A percentile compares a stretch with the other conserved stretches of the same genome.
Conservation (phyloP, 805 yeast species). For the Suhomyces xylopsoci region DNA sequence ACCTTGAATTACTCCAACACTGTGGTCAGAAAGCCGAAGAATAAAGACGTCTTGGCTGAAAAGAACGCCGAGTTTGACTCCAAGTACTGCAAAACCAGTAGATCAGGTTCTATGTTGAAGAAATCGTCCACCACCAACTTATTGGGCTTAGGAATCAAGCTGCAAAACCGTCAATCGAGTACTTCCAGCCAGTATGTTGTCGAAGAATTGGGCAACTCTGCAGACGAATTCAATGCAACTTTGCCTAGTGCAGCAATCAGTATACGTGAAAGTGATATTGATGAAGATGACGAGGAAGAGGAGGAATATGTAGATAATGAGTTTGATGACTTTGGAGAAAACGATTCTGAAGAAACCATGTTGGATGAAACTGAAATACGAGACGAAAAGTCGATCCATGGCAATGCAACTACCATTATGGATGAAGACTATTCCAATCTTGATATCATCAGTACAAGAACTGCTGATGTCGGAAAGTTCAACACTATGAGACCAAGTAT, state of each 20-base stretch:
- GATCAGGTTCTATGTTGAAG: conserved; percentile 14
- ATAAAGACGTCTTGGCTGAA: background rate
- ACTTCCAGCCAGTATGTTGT: conserved; percentile 15
- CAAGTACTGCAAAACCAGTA: background rate
- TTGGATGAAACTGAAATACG: conserved; percentile 15
- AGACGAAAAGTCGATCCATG: conserved; percentile 9
- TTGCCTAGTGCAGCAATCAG: conserved; percentile 4
- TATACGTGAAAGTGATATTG: conserved; percentile 10
- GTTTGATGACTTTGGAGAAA: conserved; percentile 9
- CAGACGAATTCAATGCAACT: conserved; percentile 12
- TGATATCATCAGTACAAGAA: conserved; percentile 26
- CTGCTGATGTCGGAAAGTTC: conserved; percentile 27
- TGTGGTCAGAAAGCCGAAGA: conserved; percentile 16
- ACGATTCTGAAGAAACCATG: conserved; percentile 19
- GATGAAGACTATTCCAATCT: conserved; percentile 24
- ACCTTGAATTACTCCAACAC: conserved; percentile 15
- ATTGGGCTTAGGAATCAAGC: conserved; percentile 26
- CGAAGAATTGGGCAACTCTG: conserved; percentile 15
- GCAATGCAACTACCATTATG: conserved; percentile 4
- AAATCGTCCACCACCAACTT: conserved; percentile 21
- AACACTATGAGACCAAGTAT: conserved; percentile 23
- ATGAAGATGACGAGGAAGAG: conserved; percentile 22
- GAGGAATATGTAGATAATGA: conserved; percentile 18
- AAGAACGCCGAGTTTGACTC: conserved; percentile 5
- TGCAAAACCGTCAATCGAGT: background rate